Base-by-base conservation (phyloP, 176 grass and related monocot genomes). In the Juncus inflexus region DNA sequence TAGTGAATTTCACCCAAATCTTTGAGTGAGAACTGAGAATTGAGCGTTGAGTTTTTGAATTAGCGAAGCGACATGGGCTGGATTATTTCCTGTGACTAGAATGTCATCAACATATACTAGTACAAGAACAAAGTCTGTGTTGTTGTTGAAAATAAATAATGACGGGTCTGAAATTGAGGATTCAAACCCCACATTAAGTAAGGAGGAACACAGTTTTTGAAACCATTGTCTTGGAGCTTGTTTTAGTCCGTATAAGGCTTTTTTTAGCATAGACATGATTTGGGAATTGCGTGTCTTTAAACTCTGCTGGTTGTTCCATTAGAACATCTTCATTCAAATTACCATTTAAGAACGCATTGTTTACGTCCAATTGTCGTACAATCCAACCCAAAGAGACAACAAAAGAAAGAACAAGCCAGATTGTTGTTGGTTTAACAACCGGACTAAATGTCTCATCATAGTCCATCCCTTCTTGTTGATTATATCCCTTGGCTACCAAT, bases 281-380 rank as follows among this genome's bases (percentile, higher is more conserved):
- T n/a, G n/a, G n/a, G n/a, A n/a, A n/a, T n/a, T 12, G 14, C 35
- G 35, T 63, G 19, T 28, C 59, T 5, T 15, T 4, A 63, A 63
- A 63, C 10, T 4, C 59, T 63, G 35, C n/a, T 63, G 59, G 59
- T 63, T 63, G 50, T 55, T n/a, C 15, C 43, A 70, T 39, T 3
- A 11, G 10, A 16, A 70, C 47, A 1, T 2, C 19, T 28, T 28
- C 19, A 28, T 28, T 28, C 19, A 28, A 28, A 28, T 28, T 1
- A 28, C 19, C 19, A 28, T 28, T 28, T 28, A 28, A 28, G 19
- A 28, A 28, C 19, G 1, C 19, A 28, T 28, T 28, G 19, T 28
- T 28, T 28, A 28, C 19, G 19, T 28, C 19, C 19, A 28, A 28
- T 28, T 28, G 19, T 28, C 19, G 19, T 28, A 28, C 19, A 1